Conservation (phyloP, 2,329 filamentous ascomycete genomes). For the Calonectria fujianensis region DNA sequence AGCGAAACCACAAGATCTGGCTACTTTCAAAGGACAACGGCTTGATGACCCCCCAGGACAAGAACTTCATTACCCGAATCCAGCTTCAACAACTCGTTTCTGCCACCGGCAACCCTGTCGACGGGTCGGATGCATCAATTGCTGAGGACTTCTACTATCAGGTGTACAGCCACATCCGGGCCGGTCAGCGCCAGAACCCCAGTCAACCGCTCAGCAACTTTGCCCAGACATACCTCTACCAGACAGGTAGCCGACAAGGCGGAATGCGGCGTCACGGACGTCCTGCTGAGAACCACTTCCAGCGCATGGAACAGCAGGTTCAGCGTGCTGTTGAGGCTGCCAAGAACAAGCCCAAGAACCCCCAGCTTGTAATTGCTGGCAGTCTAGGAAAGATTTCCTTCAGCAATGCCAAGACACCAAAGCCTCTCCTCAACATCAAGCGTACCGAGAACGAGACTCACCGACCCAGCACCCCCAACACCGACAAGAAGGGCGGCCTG, state of each 20-base stretch:
- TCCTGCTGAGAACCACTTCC: conserved; percentile 96
- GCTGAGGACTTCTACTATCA: conserved; percentile 99
- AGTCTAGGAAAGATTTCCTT: conserved; percentile 99
- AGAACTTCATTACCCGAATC: conserved; percentile 99
- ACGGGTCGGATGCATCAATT: conserved; percentile 87
- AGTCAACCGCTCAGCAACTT: conserved; percentile 96
- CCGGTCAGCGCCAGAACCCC: conserved; percentile 91
- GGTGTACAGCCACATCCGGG: conserved; percentile 95
- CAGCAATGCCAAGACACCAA: conserved; percentile 98
- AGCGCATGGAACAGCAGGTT: conserved; percentile 99
- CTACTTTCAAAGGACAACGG: conserved; percentile 95
- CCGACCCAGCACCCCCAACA: conserved; percentile 70
- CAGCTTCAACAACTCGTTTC: conserved; percentile 97
- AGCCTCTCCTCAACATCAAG: conserved; percentile 96
- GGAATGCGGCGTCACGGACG: conserved; percentile 84
- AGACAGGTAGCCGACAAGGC: conserved; percentile 90
- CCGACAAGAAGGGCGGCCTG: conserved; percentile 73
- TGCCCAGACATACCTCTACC: conserved; percentile 97
- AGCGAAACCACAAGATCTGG: conserved; percentile 99
- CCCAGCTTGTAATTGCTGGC: conserved; percentile 95
- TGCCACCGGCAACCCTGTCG: conserved; percentile 90
- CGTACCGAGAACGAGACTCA: conserved; percentile 81
- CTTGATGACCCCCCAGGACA: conserved; percentile 98
- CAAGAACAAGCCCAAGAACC: conserved; percentile 98
- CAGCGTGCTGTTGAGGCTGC: conserved; percentile 97